These are phyloP conservation scores for Pichia kudriavzevii DNA, from an alignment of 1,139 yeast genomes.

Conservation along the genomic window DNA sequence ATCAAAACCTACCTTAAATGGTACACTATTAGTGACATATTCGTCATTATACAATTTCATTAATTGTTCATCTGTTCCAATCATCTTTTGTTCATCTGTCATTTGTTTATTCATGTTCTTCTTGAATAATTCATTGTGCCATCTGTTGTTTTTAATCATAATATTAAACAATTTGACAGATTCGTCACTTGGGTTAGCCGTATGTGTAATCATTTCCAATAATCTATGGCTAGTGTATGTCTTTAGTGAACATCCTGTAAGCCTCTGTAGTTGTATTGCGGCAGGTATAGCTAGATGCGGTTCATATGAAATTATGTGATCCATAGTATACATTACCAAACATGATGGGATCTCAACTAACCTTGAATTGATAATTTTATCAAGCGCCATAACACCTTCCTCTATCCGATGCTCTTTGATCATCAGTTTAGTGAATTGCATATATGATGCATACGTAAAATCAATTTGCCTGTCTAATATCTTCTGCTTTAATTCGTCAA, in stretches of 20 bases:
- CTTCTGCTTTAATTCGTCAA: constrained; percentile 4
- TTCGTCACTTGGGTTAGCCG: background rate
- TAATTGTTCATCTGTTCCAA: background rate
- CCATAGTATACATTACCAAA: constrained; percentile 7
- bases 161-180: constrained; percentile 3
- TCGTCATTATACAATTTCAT: background rate
- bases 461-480: no score
- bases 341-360: constrained; percentile 8
- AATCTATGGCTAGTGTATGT: constrained; percentile 1
- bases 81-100: background rate
- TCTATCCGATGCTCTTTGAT: constrained; percentile 9
- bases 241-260: constrained; percentile 9
- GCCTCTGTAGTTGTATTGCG: constrained; percentile 8
- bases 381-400: constrained; percentile 11
- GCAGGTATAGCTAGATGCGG: constrained; percentile 8
- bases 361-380: constrained; percentile 1
- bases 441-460: constrained; percentile 6
- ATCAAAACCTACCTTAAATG: constrained; percentile 8
- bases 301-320: constrained; percentile 1
- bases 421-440: constrained; percentile 9
- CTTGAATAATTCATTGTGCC: background rate
- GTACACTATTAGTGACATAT: constrained; percentile 1
- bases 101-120: background rate
- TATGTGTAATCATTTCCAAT: background rate
- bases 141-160: background rate